Base-by-base conservation (phyloP, 202 grass and related monocot species). In the Schoenoplectus tabernaemontani region DNA sequence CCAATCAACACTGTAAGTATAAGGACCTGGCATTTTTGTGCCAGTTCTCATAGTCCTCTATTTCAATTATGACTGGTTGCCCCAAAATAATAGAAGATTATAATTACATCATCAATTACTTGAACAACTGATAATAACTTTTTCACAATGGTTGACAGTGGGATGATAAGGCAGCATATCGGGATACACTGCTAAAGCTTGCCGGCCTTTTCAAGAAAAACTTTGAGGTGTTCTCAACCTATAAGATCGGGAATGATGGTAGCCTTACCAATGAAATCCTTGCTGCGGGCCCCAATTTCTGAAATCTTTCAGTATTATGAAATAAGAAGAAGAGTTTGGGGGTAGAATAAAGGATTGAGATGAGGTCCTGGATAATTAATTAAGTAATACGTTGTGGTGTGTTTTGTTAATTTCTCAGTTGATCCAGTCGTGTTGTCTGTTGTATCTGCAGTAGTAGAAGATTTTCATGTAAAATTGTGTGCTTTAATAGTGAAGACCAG, bases 141-240 rank as follows among this genome's bases (percentile, higher is more conserved):
- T 24, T 72, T 48, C 12, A 26, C 43, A 51, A 44, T 57, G 16
- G 24, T 5, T 3, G 75, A 69, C 84, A 99, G 96, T 99, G 96
- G 96, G 79, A 71, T 28, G 83, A 99, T 70, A 96, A 93, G 85
- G 87, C 46, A 12, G 88, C 85, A 19, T 99, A 99, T 82, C 85
- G 79, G 37, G 92, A 93, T 80, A 93, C 92, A 50, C 82, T 99
- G 76, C 77, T 99, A 46, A 99, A 87, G 85, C 88, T 99, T 48
- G 96, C 85, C 12, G 88, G 96, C 4, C 85, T 99, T 63, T 99
- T 99, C 85, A 92, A 88, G 85, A 99, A 96, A 17, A 99, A 99
- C 88, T 99, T 99, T 76, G 96, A 93, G 90, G 96, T 99, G 90
- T 99, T 99, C 43, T 83, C 92, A 23, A 93, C 9, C 85, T 89